phyloP scores from a whole-genome alignment of 1,139 yeast genomes.

The Yamadazyma dendronema region DNA sequence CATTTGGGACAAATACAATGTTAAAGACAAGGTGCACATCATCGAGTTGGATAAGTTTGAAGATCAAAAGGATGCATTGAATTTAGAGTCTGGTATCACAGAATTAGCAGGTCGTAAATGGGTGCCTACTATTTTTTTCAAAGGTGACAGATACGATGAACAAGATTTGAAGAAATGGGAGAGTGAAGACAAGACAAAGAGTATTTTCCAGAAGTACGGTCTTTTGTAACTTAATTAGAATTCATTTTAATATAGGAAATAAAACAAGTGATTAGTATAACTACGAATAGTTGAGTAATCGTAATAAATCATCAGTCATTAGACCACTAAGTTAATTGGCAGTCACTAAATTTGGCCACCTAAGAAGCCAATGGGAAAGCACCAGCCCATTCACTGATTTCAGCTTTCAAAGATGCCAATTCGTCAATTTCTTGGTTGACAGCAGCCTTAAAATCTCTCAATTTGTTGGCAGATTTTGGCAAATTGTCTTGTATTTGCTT shows the following conservation, averaged over 20 bases:
- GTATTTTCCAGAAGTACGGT: constrained; percentile 32
- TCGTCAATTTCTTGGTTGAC: constrained; percentile 67
- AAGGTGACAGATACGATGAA: constrained; percentile 64
- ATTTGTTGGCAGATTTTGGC: constrained; percentile 86
- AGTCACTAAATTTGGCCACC: background rate
- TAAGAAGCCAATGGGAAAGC: constrained; percentile 87
- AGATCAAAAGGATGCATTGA: constrained; percentile 49
- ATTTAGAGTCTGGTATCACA: constrained; percentile 60
- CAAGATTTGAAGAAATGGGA: constrained; percentile 47
- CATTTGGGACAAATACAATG: constrained; percentile 52
- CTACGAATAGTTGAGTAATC: constrained; percentile 14
- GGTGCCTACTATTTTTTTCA: constrained; percentile 68
- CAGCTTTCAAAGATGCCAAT: constrained; percentile 65
- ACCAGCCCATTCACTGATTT: constrained; percentile 89
- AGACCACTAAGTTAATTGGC: constrained; percentile 8
- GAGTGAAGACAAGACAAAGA: constrained; percentile 39
- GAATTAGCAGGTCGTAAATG: constrained; percentile 62
- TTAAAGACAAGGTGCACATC: constrained; percentile 46
- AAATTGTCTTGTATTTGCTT: constrained; percentile 68
- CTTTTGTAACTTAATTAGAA: constrained; percentile 9
- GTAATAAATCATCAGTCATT: constrained; percentile 11
- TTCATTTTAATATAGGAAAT: background rate
- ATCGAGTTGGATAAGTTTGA: constrained; percentile 61
- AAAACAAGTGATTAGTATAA: constrained; percentile 3
- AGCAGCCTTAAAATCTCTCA: constrained; percentile 88